phyloP scores from a whole-genome alignment of 805 yeast genomes.

The Yarrowia sp. region DNA sequence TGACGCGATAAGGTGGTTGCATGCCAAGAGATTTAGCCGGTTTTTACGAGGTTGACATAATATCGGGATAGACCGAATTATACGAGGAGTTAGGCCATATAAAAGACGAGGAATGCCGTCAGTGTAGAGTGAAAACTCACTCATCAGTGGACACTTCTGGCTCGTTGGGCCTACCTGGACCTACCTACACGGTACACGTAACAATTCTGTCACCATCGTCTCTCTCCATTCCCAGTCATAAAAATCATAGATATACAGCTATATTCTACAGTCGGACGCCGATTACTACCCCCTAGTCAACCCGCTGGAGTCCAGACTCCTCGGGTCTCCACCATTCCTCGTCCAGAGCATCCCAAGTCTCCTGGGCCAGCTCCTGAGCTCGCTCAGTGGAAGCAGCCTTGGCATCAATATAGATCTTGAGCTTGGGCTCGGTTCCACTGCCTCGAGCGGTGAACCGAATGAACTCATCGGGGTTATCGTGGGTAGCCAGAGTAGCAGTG shows the following conservation, averaged over 20 bases:
- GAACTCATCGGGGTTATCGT: slow-evolving; percentile 47
- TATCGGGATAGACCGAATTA: neutral
- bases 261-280: neutral
- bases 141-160: too few species aligned
- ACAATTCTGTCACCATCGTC: too few species aligned
- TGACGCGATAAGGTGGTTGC: neutral
- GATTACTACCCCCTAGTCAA: neutral
- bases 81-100: too few species aligned
- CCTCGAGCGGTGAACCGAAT: slow-evolving; percentile 88
- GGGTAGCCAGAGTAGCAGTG: slow-evolving; percentile 60
- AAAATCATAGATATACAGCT: neutral
- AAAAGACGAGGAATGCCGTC: too few species aligned
- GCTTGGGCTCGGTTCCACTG: slow-evolving; percentile 95
- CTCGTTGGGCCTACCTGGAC: too few species aligned
- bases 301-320: slow-evolving; percentile 50
- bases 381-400: slow-evolving; percentile 55
- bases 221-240: neutral
- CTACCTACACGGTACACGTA: too few species aligned
- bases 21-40: neutral
- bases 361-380: slow-evolving; percentile 61
- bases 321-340: slow-evolving; percentile 80
- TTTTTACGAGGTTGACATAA: slow-evolving; percentile 3
- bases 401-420: slow-evolving; percentile 91
- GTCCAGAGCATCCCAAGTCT: slow-evolving; percentile 71
- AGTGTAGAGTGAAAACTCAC: too few species aligned